A percentile compares a stretch with the other conserved stretches of the same genome.
Evolutionary conservation across 2,329 filamentous ascomycete species (phyloP).

Genomic region (Nemania sp.): DNA sequence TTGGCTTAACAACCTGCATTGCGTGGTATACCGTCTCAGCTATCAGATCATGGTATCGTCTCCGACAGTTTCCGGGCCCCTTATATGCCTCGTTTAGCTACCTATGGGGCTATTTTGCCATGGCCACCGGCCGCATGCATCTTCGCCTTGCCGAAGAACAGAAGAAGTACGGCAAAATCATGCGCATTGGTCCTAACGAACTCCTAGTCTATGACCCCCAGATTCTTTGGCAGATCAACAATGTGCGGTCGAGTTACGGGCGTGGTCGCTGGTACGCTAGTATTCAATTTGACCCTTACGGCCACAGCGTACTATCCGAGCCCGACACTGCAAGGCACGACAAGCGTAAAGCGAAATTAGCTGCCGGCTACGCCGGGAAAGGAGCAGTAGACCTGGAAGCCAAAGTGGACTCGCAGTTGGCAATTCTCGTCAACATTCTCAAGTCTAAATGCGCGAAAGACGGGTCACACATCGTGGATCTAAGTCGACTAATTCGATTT

Average conservation of each 20-base stretch:
- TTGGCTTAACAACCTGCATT: conserved; percentile 7
- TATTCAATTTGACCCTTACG: conserved; percentile 35
- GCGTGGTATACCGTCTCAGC: conserved; percentile 26
- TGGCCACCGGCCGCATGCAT: conserved; percentile 28
- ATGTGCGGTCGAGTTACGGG: conserved; percentile 33
- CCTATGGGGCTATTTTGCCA: conserved; percentile 32
- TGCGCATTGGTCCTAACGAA: conserved; percentile 37
- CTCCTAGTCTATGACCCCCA: conserved; percentile 35
- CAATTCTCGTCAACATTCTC: conserved; percentile 29
- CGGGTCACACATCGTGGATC: conserved; percentile 23
- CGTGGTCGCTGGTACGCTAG: conserved; percentile 35
- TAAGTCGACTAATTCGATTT: conserved; percentile 30
- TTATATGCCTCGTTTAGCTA: conserved; percentile 33
- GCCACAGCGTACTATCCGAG: conserved; percentile 33
- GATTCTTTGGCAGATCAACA: conserved; percentile 34
- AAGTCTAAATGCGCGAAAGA: conserved; percentile 26
- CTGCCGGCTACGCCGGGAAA: conserved; percentile 34
- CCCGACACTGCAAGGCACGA: conserved; percentile 33
- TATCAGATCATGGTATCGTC: conserved; percentile 30
- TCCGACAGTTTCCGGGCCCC: conserved; percentile 36
- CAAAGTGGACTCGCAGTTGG: conserved; percentile 32
- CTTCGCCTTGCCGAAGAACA: conserved; percentile 27
- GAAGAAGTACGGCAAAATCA: conserved; percentile 34
- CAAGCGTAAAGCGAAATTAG: conserved; percentile 35
- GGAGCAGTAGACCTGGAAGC: conserved; percentile 35